These are phyloP conservation scores for Phytophthora citrophthora DNA, from an alignment of 352 stramenopile genomes.

Conservation along the genomic window DNA sequence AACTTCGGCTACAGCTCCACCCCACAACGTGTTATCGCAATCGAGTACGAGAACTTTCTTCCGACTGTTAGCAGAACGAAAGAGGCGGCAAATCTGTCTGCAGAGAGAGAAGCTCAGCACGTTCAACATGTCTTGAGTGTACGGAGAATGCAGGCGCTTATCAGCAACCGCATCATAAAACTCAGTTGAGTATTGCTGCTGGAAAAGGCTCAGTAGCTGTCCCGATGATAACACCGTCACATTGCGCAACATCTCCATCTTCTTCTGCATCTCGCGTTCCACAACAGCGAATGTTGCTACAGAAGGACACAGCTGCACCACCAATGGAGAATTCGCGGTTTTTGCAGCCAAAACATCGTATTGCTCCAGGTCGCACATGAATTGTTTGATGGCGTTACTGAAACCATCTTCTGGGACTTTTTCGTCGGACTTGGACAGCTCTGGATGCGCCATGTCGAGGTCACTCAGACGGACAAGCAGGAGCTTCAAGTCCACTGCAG, in stretches of 20 bases:
- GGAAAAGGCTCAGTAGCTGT: conserved; percentile 36
- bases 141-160: conserved; percentile 70
- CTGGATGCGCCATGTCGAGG: conserved; percentile 58
- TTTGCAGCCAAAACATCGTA: conserved; percentile 29
- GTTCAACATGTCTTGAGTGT: conserved; percentile 68
- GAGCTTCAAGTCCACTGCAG: conserved; percentile 50
- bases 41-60: conserved; percentile 84
- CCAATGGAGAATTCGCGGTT: conserved; percentile 17
- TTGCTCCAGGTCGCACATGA: conserved; percentile 31
- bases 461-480: conserved; percentile 69
- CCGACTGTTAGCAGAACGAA: conserved; percentile 25
- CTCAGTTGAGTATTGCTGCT: conserved; percentile 22
- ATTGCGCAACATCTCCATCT: conserved; percentile 25
- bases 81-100: conserved; percentile 60
- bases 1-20: conserved; percentile 66
- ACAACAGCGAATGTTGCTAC: conserved; percentile 20
- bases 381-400: conserved; percentile 11
- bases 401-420: background rate
- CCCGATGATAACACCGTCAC: conserved; percentile 38
- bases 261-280: conserved; percentile 10
- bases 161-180: conserved; percentile 62
- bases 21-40: conserved; percentile 83
- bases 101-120: conserved; percentile 49
- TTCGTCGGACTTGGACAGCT: conserved; percentile 34
- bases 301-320: conserved; percentile 51